Evolutionary conservation across 2,329 filamentous ascomycete species (phyloP).

Genomic region (Didymosphaeria variabile): DNA sequence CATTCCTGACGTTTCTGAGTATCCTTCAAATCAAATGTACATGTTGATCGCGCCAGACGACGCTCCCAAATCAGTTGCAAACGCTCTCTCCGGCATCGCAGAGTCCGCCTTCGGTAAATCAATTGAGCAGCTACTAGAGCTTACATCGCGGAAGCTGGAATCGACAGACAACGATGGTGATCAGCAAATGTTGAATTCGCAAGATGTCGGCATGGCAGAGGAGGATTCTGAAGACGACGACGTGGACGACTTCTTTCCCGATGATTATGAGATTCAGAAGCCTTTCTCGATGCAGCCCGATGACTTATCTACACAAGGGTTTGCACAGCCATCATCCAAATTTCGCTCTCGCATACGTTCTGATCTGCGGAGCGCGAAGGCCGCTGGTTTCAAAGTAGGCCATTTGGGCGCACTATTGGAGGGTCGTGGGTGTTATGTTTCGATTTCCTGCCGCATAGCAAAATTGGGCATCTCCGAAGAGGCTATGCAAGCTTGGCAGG

Average conservation of each 20-base stretch:
- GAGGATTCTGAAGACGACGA: slow-evolving; percentile 47
- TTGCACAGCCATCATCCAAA: slow-evolving; percentile 31
- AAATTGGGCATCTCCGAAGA: slow-evolving; percentile 79
- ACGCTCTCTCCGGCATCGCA: slow-evolving; percentile 57
- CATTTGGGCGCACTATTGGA: slow-evolving; percentile 63
- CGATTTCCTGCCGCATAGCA: slow-evolving; percentile 73
- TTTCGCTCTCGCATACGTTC: slow-evolving; percentile 57
- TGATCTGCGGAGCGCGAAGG: slow-evolving; percentile 70
- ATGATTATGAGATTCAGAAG: slow-evolving; percentile 51
- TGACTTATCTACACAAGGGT: slow-evolving; percentile 13
- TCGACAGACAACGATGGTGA: slow-evolving; percentile 54
- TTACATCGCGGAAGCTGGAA: slow-evolving; percentile 51
- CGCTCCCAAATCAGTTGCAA: slow-evolving; percentile 53
- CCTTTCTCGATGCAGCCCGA: slow-evolving; percentile 19
- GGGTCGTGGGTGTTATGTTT: slow-evolving; percentile 63
- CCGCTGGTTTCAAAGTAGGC: slow-evolving; percentile 75
- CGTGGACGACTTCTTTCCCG: slow-evolving; percentile 48
- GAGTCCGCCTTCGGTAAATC: slow-evolving; percentile 54
- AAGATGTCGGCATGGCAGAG: slow-evolving; percentile 44
- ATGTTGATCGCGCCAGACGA: slow-evolving; percentile 64
- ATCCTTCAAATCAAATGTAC: slow-evolving; percentile 66
- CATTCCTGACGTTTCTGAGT: slow-evolving; percentile 65
- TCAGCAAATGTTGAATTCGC: slow-evolving; percentile 53
- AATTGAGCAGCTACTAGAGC: slow-evolving; percentile 59
- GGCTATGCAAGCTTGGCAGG: slow-evolving; percentile 78